Evolutionary conservation across 148 eudicot species (phyloP), one percentile per base, ranked within the genome.

Genomic region (Persicaria tinctoria): DNA sequence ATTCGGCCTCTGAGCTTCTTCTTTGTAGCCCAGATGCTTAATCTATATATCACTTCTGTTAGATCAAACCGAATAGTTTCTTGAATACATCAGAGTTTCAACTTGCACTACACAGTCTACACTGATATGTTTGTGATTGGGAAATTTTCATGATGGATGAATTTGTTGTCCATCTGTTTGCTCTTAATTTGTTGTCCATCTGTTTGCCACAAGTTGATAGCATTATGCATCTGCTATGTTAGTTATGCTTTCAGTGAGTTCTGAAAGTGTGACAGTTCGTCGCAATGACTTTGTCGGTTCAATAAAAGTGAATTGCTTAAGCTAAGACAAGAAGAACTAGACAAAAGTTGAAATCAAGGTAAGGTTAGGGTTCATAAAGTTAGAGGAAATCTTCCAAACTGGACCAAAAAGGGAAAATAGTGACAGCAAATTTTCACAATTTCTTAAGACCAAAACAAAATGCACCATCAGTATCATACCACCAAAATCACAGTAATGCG

Each of bases 71-170:
- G 4, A 18, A 59, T 59, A 59, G 47, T 23, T 60, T 56, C 62
- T 2, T 56, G 27, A 32, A 59, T 59, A 20, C 41, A 59, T 20
- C 10, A 7, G 2, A 7, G 38, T 23, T 59, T 20, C 4, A 44
- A 66, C 44, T 66, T 66, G 70, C 48, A 41, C 9, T 66, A 14
- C 48, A 66, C 46, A 27, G 70, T 44, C 18, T 66, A 14, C 48
- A 66, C 46, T 38, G 70, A 13, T 66, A 38, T 66, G 48, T 66
- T 66, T 66, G 48, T 41, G 70, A 66, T 41, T 57, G 41, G 46
- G 70, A 12, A 38, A 44, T 38, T 7, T 66, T 8, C 6, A 12
- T 66, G 18, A 63, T 66, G 70, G 70, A 8, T 57, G 27, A 57
- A n/a, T 55, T 32, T 32, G 41, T 32, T 32, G 41, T 1, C 41